Evolutionary conservation across 1,284 basidiomycete genomes (phyloP), one percentile per base, ranked within the genome.

Genomic region (Porogramme epimiltina): DNA sequence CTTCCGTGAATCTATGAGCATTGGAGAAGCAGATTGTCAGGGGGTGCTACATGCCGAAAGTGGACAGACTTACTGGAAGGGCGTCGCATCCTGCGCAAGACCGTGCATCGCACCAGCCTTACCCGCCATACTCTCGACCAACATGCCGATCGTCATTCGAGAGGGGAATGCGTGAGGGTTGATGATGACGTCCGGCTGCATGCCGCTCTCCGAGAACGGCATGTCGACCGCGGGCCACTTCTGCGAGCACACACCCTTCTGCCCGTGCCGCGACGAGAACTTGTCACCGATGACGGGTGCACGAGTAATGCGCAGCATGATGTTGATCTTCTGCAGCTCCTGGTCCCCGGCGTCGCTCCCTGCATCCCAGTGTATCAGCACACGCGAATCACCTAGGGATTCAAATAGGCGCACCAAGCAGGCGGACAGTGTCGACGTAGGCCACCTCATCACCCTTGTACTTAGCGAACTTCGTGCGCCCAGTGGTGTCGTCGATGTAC

Each of bases 81-180:
- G 97, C 22, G 97, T 99, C 15, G 93, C 96, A 73, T 99, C 97
- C 70, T 99, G 97, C 4, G 95, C 93, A 34, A 99, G 79, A 39
- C 97, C 97, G 66, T 99, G 97, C 89, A 99, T 92, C 2, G 96
- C 93, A 54, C 97, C 97, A 1, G 96, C 91, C 71, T 99, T 99
- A 37, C 95, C 97, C 1, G 97, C 97, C 84, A 99, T 89, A 72
- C 92, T 95, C 80, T 99, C 97, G 57, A 99, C 95, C 67, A 99
- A 87, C 97, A 99, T 99, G 53, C 97, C 97, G 64, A 99, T 99
- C 6, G 97, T 99, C 97, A 99, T 99, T 63, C 97, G 93, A 77
- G 89, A 93, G 1, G 97, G 97, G 81, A 99, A 99, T 19, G 97
- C 97, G 71, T 99, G 97, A 28, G 97, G 97, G 73, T 99, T 99